Evolutionary conservation across 148 eudicot genomes (phyloP), one percentile per base, ranked within the genome.

Genomic region (Cornus suecica): DNA sequence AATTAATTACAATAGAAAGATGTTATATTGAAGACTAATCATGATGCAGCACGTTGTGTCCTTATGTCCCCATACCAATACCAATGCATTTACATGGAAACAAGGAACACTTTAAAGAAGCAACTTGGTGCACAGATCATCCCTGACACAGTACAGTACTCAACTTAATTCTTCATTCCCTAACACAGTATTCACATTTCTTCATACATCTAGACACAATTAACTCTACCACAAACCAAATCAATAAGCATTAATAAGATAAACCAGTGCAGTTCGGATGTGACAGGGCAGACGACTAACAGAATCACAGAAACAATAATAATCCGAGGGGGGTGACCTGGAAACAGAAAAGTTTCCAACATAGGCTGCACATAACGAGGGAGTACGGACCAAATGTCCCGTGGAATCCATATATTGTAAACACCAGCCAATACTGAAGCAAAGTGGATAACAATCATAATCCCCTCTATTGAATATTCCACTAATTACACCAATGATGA

Each of bases 1-100:
- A 74, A 71, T 51, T 67, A 67, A 22, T 14, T 30, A 30, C 48
- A 22, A 66, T 29, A 45, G 66, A 34, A 34, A 66, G 26, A 72
- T 29, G 58, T 25, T 70, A 77, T 58, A 22, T 18, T 58, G 4
- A 58, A 20, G 24, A 58, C 23, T 10, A 58, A 52, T 15, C 18
- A 48, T 48, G 54, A 48, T 16, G 20, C 20, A 11, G 15, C 54
- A 48, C 18, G 20, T 16, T 48, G 54, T 48, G 15, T 48, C 18
- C 20, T 13, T 3, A 48, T 3, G 54, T 48, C 54, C 2, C 15
- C 54, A 45, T 45, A 9, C 4, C 15, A 13, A 48, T 14, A 48
- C 54, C 54, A 48, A 48, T 48, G 7, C 54, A 48, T 48, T 48
- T 48, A 48, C 4, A 2, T 18, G 1, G 4, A 45, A 48, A 48